These are phyloP conservation scores for Cordyceps farinosa DNA, from an alignment of 2,329 filamentous ascomycete genomes.

Conservation along the genomic window DNA sequence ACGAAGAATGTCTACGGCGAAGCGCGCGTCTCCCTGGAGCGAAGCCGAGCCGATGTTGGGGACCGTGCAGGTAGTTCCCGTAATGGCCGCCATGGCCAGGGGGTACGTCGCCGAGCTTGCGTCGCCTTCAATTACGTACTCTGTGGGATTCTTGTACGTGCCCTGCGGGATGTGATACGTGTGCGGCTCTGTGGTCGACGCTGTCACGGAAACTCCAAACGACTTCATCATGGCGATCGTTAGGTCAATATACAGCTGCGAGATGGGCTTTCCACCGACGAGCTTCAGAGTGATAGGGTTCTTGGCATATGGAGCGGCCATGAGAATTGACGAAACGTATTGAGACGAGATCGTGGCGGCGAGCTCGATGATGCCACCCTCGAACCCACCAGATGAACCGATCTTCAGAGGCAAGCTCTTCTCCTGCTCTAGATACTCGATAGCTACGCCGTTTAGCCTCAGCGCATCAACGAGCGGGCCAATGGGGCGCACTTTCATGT, in stretches of 20 bases:
- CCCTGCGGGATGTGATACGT: conserved; percentile 92
- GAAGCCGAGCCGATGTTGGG: conserved; percentile 93
- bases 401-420: conserved; percentile 82
- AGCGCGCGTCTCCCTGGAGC: conserved; percentile 90
- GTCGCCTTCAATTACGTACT: conserved; percentile 93
- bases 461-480: conserved; percentile 90
- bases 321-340: conserved; percentile 93
- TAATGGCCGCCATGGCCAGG: conserved; percentile 88
- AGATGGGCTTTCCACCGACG: conserved; percentile 96
- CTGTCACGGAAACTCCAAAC: conserved; percentile 79
- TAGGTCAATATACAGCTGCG: conserved; percentile 97
- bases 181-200: conserved; percentile 73
- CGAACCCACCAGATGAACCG: conserved; percentile 75
- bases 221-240: conserved; percentile 95
- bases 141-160: conserved; percentile 74
- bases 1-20: conserved; percentile 81
- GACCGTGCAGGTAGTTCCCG: conserved; percentile 90
- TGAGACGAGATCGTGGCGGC: conserved; percentile 97
- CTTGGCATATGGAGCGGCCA: conserved; percentile 97
- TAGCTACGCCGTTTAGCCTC: conserved; percentile 76
- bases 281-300: conserved; percentile 84
- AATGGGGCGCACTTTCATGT: conserved; percentile 95
- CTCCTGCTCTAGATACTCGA: conserved; percentile 81
- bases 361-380: conserved; percentile 83
- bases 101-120: conserved; percentile 97